phyloP scores from a whole-genome alignment of 139 green algal species.

The Chlorella vulgaris region DNA sequence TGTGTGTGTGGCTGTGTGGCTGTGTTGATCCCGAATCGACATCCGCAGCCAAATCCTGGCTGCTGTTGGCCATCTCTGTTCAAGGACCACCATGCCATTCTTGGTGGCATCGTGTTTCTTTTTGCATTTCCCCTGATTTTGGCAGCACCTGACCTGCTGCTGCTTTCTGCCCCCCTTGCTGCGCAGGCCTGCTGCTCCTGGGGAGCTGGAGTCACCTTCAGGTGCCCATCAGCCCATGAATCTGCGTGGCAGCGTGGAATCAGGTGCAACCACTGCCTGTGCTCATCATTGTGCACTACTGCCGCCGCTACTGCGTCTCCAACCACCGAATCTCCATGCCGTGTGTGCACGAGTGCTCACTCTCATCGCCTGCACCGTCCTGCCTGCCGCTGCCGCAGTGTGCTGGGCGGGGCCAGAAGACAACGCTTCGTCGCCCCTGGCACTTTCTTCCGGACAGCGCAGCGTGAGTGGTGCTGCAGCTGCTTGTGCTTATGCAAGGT shows the following conservation, averaged over 20 bases:
- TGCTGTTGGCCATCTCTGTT: too few species aligned
- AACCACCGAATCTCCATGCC: too few species aligned
- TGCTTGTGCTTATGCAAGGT: too few species aligned
- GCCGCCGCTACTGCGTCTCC: too few species aligned
- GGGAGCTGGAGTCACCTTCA: conserved; percentile 16
- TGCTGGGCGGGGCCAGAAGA: conserved; percentile 18
- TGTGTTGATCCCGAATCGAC: too few species aligned
- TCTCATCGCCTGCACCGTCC: too few species aligned
- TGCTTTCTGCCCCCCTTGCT: background rate
- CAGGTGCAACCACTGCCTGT: background rate
- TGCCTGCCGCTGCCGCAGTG: conserved; percentile 21
- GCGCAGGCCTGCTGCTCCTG: background rate
- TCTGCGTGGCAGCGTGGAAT: conserved; percentile 8
- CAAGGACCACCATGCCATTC: too few species aligned
- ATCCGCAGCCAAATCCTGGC: too few species aligned
- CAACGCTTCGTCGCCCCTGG: background rate
- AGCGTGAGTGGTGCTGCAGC: background rate
- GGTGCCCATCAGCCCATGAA: background rate
- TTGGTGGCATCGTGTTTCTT: too few species aligned
- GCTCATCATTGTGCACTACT: background rate
- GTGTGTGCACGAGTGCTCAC: too few species aligned
- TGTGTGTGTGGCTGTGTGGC: background rate
- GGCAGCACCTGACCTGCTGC: background rate
- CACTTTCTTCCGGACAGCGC: background rate
- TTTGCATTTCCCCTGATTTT: too few species aligned